phyloP scores from a whole-genome alignment of 1,139 yeast species.

The Dujonia santamariae region DNA sequence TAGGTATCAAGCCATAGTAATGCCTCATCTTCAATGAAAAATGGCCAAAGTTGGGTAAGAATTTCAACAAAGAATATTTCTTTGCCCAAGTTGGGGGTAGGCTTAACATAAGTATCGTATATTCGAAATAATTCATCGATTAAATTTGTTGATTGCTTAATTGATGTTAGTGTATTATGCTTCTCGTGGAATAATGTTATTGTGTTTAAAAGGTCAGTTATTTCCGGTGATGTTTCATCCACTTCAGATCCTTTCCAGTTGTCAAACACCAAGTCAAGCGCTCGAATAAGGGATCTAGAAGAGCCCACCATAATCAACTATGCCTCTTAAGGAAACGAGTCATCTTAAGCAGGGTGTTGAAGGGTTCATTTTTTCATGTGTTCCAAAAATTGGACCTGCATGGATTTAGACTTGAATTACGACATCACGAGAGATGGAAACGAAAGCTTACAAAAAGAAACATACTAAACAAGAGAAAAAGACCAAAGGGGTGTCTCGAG shows the following conservation, averaged over 20 bases:
- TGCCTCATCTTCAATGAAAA: constrained; percentile 38
- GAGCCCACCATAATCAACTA: constrained; percentile 27
- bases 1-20: constrained; percentile 53
- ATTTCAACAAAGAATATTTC: constrained; percentile 48
- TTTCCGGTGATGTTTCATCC: constrained; percentile 10
- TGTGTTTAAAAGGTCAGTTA: constrained; percentile 15
- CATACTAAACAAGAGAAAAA: too few species aligned
- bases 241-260: constrained; percentile 20
- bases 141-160: constrained; percentile 34
- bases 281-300: constrained; percentile 31
- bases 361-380: too few species aligned
- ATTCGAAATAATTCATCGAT: constrained; percentile 49
- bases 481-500: too few species aligned
- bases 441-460: too few species aligned
- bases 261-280: constrained; percentile 26
- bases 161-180: constrained; percentile 38
- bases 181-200: constrained; percentile 28
- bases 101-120: constrained; percentile 37
- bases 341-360: too few species aligned
- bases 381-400: too few species aligned
- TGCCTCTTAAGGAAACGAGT: too few species aligned
- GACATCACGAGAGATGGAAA: too few species aligned
- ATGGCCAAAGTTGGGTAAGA: constrained; percentile 36
- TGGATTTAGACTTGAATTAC: too few species aligned
- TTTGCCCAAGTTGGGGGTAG: constrained; percentile 25